These are phyloP conservation scores for Pseudohyphozyma bogoriensis DNA, from an alignment of 768 basidiomycete species.

Conservation along the genomic window DNA sequence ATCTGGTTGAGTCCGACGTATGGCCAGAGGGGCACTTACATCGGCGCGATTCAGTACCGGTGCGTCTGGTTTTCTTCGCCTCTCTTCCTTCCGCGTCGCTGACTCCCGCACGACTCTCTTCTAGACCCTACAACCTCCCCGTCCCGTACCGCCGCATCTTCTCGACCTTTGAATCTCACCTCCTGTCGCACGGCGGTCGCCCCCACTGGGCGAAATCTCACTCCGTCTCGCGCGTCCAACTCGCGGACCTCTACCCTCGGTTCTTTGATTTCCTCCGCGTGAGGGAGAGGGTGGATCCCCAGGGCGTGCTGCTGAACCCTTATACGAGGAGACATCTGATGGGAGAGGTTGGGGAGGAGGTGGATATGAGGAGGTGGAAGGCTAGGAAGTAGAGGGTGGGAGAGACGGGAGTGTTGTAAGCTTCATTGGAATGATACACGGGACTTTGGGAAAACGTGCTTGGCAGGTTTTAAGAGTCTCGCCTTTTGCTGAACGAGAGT, in stretches of 20 bases:
- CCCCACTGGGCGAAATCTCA: constrained; percentile 98
- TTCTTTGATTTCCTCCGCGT: constrained; percentile 68
- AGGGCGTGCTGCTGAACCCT: constrained; percentile 63
- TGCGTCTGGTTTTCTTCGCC: constrained; percentile 42
- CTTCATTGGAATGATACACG: too few species aligned
- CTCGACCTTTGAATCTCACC: constrained; percentile 59
- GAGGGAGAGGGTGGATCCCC: constrained; percentile 55
- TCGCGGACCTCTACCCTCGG: constrained; percentile 63
- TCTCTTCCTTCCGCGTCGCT: not conserved
- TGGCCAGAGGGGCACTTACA: constrained; percentile 73
- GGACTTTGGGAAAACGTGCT: too few species aligned
- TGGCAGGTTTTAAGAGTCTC: too few species aligned
- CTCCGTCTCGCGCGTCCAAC: constrained; percentile 51
- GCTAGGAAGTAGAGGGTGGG: too few species aligned
- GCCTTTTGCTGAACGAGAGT: too few species aligned
- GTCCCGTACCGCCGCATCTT: constrained; percentile 70
- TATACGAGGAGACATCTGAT: constrained; percentile 75
- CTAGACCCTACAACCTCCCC: constrained; percentile 59
- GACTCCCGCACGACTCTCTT: constrained; percentile 54
- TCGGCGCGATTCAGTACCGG: constrained; percentile 97
- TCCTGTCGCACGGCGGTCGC: constrained; percentile 60
- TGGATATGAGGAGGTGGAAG: constrained; percentile 14
- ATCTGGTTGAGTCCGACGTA: constrained; percentile 88
- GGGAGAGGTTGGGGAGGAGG: constrained; percentile 33
- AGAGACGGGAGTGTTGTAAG: too few species aligned